phyloP scores from a whole-genome alignment of 306 rosid species.

The Prunus dulcis region DNA sequence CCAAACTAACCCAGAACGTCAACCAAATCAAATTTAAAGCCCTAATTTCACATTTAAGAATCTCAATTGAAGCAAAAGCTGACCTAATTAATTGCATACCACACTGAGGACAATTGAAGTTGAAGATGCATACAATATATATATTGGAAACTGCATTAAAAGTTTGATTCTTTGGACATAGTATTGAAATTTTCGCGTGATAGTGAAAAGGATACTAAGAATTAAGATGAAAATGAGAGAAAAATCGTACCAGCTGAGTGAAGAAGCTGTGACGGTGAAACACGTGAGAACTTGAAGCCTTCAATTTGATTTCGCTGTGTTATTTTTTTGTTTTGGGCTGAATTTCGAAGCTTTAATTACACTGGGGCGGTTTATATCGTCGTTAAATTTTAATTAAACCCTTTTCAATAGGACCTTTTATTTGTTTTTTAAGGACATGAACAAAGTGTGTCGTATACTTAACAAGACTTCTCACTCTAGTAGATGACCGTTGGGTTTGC shows the following conservation, averaged over 20 bases:
- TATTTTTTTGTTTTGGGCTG: not conserved
- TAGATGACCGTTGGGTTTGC: too few relatives aligned
- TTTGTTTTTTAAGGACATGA: too few relatives aligned
- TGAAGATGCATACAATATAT: not conserved
- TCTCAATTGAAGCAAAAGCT: not conserved
- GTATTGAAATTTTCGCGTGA: not conserved
- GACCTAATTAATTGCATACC: conserved; percentile 14
- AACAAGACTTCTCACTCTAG: too few relatives aligned
- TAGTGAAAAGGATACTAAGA: not conserved
- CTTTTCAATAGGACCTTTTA: too few relatives aligned
- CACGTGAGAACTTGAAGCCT: not conserved
- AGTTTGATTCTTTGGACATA: not conserved
- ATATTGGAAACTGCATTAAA: not conserved
- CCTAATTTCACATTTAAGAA: not conserved
- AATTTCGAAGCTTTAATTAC: not conserved
- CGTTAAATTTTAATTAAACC: not conserved
- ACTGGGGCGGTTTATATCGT: not conserved
- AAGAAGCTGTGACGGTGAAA: not conserved
- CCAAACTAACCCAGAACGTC: not conserved
- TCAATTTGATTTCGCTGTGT: not conserved
- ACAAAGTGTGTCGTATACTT: too few relatives aligned
- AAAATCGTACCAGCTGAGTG: conserved; percentile 10
- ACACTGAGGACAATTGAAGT: not conserved
- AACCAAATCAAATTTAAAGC: not conserved
- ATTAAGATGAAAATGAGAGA: not conserved